A percentile compares a stretch with the other conserved stretches of the same genome.
These are phyloP conservation scores for Macadamia tetraphylla DNA, from an alignment of 164 flowering plant genomes.

Conservation along the genomic window DNA sequence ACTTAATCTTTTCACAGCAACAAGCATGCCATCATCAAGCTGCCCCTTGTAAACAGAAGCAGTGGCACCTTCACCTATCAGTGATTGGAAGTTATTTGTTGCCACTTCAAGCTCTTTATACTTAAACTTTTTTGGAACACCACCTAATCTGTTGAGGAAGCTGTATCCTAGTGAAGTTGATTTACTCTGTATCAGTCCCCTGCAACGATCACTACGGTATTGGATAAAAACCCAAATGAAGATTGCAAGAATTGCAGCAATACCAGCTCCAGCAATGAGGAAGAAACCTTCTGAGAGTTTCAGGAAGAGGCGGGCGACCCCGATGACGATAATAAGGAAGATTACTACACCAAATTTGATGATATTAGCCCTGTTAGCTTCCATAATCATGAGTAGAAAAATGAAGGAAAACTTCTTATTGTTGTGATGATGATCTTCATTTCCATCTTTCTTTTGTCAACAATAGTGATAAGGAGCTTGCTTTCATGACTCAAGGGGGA, in stretches of 20 bases:
- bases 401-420: not conserved
- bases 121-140: constrained; percentile 64
- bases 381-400: constrained; percentile 37
- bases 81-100: constrained; percentile 51
- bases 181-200: constrained; percentile 25
- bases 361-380: constrained; percentile 38
- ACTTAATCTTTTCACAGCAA: constrained; percentile 78
- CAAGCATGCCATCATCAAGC: constrained; percentile 60
- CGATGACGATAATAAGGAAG: constrained; percentile 33
- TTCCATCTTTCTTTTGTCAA: not conserved
- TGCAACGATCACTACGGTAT: constrained; percentile 16
- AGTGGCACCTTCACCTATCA: constrained; percentile 70
- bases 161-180: constrained; percentile 55
- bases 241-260: constrained; percentile 40
- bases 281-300: constrained; percentile 40
- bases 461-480: not conserved
- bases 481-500: not conserved
- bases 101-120: constrained; percentile 64
- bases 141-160: constrained; percentile 76
- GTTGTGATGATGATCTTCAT: not conserved
- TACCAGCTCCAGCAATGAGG: constrained; percentile 45
- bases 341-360: constrained; percentile 21
- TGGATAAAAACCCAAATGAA: constrained; percentile 29
- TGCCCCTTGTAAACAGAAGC: constrained; percentile 78
- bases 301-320: constrained; percentile 37